Evolutionary conservation across 2,329 filamentous ascomycete species (phyloP).

Genomic region (Claviceps pusilla): DNA sequence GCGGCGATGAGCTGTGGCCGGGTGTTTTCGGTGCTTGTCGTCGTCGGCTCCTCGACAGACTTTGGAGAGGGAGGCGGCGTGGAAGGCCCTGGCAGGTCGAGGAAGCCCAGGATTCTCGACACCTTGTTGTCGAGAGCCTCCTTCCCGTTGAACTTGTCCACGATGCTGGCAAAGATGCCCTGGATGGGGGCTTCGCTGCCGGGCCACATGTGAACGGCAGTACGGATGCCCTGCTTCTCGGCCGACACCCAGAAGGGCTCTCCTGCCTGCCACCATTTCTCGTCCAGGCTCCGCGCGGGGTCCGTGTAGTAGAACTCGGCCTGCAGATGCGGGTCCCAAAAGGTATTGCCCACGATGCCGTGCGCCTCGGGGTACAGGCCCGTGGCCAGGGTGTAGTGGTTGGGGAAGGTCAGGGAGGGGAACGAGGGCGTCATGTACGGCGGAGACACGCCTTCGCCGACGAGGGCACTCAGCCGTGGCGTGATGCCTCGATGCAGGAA

Average conservation of each 20-base stretch:
- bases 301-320: conserved; percentile 84
- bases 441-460: conserved; percentile 74
- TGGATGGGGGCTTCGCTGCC: conserved; percentile 80
- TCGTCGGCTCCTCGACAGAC: not conserved
- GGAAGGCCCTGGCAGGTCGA: conserved; percentile 68
- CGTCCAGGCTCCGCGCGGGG: conserved; percentile 56
- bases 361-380: conserved; percentile 87
- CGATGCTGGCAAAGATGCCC: conserved; percentile 56
- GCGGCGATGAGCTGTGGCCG: conserved; percentile 85
- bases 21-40: conserved; percentile 27
- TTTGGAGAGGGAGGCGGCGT: conserved; percentile 24
- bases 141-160: conserved; percentile 72
- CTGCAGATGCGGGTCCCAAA: conserved; percentile 68
- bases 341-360: conserved; percentile 83
- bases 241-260: conserved; percentile 92
- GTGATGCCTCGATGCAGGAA: conserved; percentile 75
- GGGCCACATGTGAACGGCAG: conserved; percentile 96
- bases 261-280: conserved; percentile 78
- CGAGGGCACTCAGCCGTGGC: conserved; percentile 62
- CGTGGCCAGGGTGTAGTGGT: conserved; percentile 87
- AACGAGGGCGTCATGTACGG: conserved; percentile 90
- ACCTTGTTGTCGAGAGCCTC: conserved; percentile 66
- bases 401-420: conserved; percentile 90
- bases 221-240: conserved; percentile 62
- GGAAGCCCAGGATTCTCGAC: conserved; percentile 59